Conservation (phyloP, 2,329 filamentous ascomycete genomes). For the Coleophoma cylindrospora region DNA sequence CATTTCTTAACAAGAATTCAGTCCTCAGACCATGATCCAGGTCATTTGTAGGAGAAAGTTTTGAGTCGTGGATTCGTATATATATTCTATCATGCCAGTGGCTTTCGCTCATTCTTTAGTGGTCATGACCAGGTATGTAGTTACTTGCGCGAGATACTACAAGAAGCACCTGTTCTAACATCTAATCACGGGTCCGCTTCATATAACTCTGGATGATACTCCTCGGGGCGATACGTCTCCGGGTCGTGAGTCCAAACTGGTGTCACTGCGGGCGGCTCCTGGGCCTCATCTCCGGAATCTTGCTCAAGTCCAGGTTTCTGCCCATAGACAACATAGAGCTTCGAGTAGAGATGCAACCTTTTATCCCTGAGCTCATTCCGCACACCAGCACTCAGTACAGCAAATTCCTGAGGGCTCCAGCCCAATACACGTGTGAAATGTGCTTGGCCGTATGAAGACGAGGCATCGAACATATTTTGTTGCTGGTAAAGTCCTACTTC, state of each 20-base stretch:
- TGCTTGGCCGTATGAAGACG: constrained; percentile 10
- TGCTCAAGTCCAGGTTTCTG: constrained; percentile 16
- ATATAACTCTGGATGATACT: neutral
- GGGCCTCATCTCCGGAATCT: constrained; percentile 4
- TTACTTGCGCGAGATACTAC: no score
- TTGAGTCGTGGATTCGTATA: no score
- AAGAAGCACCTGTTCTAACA: no score
- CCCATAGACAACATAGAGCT: constrained; percentile 25
- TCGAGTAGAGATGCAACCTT: constrained; percentile 25
- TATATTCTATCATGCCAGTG: no score
- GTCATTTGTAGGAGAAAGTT: no score
- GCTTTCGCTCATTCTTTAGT: no score
- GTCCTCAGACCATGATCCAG: no score
- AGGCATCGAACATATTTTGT: constrained; percentile 15
- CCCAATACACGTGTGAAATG: constrained; percentile 24
- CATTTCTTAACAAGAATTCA: no score
- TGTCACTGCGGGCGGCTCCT: neutral
- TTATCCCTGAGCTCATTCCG: constrained; percentile 24
- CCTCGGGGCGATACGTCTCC: neutral
- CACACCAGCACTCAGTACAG: constrained; percentile 22
- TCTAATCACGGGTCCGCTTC: neutral
- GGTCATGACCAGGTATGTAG: no score
- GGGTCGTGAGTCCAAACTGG: neutral
- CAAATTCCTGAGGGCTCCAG: constrained; percentile 21
- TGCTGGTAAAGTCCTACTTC: constrained; percentile 29